Base-by-base conservation (phyloP, 371 early-diverging fungal genomes). In the Haplosporangium sp. region DNA sequence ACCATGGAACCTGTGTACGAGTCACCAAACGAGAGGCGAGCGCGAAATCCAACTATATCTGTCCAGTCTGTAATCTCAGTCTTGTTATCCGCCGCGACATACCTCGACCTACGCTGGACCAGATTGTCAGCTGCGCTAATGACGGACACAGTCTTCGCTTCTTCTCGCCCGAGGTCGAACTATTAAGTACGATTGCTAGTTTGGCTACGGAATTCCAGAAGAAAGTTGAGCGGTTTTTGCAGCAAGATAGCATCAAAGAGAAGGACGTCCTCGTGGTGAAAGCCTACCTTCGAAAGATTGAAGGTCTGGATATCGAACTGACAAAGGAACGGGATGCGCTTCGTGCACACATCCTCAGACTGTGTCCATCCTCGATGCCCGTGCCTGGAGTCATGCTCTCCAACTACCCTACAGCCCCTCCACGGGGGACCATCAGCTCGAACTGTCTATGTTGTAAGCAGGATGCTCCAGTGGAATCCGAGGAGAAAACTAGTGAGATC, bases 1-100 rank as follows among this genome's bases (percentile, higher is more conserved):
- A 93, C 71, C 95, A 95, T 68, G 86, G 85, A 14, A 74, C 83
- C 11, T 95, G 95, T 64, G 83, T 94, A 23, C 82, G 84, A 53
- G 75, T 91, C 7, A 74, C 88, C 16, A 87, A 89, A 42, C 86
- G 87, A n/a, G 85, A 87, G 38, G 86, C 86, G 37, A 86, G 83
- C 55, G 70, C 77, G 12, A 84, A 84, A 45, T 71, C 80, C 14
- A 82, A 84, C 43, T 94, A 91, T 72, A 70, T 91, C 9, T 95
- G 95, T 61, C 91, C 90, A 0, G 69, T 92, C 38, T 95, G 95
- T 79, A 84, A 89, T 47, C 67, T 83, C 4, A 76, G 79, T 18
- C 67, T 81, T 48, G 66, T 82, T 36, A 79, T 83, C 59, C 82
- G 74, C 21, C 81, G 77, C 59, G 71, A 83, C 52, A 60, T 80